A percentile compares a stretch with the other conserved stretches of the same genome.
phyloP scores from a whole-genome alignment of 2,329 filamentous ascomycete genomes.

The Fusarium pilosicola region DNA sequence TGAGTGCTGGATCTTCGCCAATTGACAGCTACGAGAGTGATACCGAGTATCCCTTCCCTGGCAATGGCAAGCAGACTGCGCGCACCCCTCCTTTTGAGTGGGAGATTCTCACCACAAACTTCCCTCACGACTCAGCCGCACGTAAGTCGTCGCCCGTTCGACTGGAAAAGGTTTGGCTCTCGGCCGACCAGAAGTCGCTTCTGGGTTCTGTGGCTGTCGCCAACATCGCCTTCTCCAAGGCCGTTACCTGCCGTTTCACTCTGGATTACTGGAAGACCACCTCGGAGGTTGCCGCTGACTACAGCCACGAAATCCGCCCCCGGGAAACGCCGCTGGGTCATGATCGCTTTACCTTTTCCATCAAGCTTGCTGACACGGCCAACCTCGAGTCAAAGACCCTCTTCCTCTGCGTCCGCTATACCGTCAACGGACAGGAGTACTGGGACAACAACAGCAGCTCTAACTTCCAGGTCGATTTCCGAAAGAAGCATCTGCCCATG shows the following conservation, averaged over 20 bases:
- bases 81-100: constrained; percentile 75
- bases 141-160: constrained; percentile 76
- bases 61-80: constrained; percentile 52
- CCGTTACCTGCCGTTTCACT: constrained; percentile 91
- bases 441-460: constrained; percentile 93
- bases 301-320: constrained; percentile 78
- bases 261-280: constrained; percentile 99
- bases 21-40: constrained; percentile 90
- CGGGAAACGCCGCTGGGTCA: constrained; percentile 73
- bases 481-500: constrained; percentile 76
- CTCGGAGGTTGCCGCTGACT: constrained; percentile 93
- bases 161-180: constrained; percentile 87
- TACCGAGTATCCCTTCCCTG: constrained; percentile 85
- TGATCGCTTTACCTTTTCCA: constrained; percentile 93
- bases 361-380: constrained; percentile 89
- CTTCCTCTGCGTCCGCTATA: constrained; percentile 91
- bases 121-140: constrained; percentile 66
- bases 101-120: constrained; percentile 88
- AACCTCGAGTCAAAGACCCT: constrained; percentile 94
- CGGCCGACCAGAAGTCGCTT: constrained; percentile 85
- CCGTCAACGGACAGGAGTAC: constrained; percentile 82
- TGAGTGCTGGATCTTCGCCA: constrained; percentile 93
- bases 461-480: constrained; percentile 96
- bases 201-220: constrained; percentile 85
- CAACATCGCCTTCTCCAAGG: constrained; percentile 90